Base-by-base conservation (phyloP, 2,329 filamentous ascomycete genomes). In the Fusarium liriodendri region DNA sequence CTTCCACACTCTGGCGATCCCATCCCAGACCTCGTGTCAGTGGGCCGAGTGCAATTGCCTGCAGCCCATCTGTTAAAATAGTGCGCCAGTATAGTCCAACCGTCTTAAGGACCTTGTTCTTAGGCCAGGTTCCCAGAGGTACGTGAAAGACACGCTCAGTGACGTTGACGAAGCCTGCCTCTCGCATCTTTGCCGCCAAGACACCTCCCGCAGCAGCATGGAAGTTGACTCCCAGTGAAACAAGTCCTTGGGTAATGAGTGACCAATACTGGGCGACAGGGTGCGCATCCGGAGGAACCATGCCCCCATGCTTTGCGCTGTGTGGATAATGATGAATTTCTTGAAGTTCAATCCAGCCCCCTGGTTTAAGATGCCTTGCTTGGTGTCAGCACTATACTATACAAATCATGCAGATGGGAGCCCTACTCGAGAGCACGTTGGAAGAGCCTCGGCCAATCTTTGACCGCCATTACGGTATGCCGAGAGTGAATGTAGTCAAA, bases 401-500 rank as follows among this genome's bases (percentile, higher is more conserved):
- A 25, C 18, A 14, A 6, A 38, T 59, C 13, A 52, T 13, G 13
- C 14, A n/a, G 11, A 13, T 5, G 13, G n/a, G 14, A 22, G 27
- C 61, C 75, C 71, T 70, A 78, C 77, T 75, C 67, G 5, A 78
- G 47, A 3, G 74, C 65, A 33, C 54, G 84, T 16, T 80, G 79
- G 66, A 90, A 84, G 1, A 91, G 78, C 16, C 77, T 82, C 2
- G 83, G 83, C 89, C 89, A 91, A 75, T 91, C 84, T 58, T 85
- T 87, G 67, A 91, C 87, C 3, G 86, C 88, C 83, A 87, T 85
- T 16, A 88, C 86, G 2, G 88, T 87, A 65, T 89, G 86, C 4
- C 90, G 84, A n/a, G 87, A 86, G 76, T 91, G 89, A 37, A 92
- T 86, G 67, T 90, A 90, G 77, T 92, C 89, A 64, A 90, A 91